Base-by-base conservation (phyloP, 768 basidiomycete genomes). In the Leccinum pellstonianum region DNA sequence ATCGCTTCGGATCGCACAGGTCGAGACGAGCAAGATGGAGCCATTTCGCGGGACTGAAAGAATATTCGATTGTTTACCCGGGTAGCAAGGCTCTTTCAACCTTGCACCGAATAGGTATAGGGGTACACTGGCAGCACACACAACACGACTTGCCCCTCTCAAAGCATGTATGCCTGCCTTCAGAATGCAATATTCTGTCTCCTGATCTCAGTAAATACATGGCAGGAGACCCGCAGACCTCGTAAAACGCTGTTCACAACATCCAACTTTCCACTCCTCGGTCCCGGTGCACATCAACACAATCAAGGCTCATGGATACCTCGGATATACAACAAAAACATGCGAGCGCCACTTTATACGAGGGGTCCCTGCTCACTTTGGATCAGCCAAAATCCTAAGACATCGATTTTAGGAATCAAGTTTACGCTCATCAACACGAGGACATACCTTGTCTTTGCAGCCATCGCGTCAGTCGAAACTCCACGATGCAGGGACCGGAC, bases 401-500 rank as follows among this genome's bases (percentile, higher is more conserved):
- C 6, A 12, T 37, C 8, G 31, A 21, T 8, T 21, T 61, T 55
- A 55, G 15, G 49, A 35, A 57, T 41, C 15, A 48, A 9, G 5
- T 14, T 33, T 49, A 27, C 51, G 43, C 21, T 29, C 35, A 52
- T 53, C 12, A 47, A 59, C 50, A 58, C 37, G 31, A 46, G 51
- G 54, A 67, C 67, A 64, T 67, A 67, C 67, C 67, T 67, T 69
- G 67, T 21, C 55, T 63, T 27, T 47, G 60, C 12, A 65, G 68
- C n/a, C 58, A 62, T 27, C 31, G 54, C 8, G 23, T 64, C 10
- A 68, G 58, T 6, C 56, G 56, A 27, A 69, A 67, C 35, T 69
- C 67, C 65, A 69, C 57, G 11, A 62, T 56, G 57, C 67, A 68
- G 12, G 68, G 65, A 25, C 67, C 68, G 4, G 65, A 67, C 11